Evolutionary conservation across 2,329 filamentous ascomycete genomes (phyloP).

Genomic region (Verticillium zaregamsianum): DNA sequence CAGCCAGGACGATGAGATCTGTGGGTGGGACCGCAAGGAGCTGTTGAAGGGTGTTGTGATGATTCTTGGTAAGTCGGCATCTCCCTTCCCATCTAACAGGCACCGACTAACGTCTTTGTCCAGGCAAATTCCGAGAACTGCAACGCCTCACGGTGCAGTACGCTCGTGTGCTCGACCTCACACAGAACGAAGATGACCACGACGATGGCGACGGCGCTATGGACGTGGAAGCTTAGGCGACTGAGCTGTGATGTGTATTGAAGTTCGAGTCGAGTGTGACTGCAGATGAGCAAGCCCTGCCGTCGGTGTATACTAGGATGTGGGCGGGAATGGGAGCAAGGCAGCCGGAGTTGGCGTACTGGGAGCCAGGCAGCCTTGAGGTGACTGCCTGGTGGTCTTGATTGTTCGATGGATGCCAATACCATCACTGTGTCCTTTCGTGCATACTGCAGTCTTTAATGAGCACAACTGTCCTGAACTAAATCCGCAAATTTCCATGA

Average conservation of each 20-base stretch:
- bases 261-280: neutral
- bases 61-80: conserved; percentile 70
- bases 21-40: conserved; percentile 86
- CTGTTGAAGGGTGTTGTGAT: conserved; percentile 87
- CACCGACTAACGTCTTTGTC: neutral
- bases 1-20: conserved; percentile 66
- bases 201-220: conserved; percentile 34
- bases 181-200: conserved; percentile 38
- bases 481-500: too few relatives aligned
- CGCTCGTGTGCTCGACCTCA: conserved; percentile 71
- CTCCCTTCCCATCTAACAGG: neutral
- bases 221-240: conserved; percentile 31
- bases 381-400: neutral
- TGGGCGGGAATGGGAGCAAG: neutral
- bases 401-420: neutral
- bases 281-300: neutral
- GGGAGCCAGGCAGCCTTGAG: neutral
- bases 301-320: neutral
- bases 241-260: neutral
- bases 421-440: neutral
- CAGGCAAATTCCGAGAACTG: conserved; percentile 92
- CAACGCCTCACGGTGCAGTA: conserved; percentile 95
- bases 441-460: too few relatives aligned
- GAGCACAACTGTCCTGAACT: too few relatives aligned
- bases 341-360: neutral